Evolutionary conservation across 257 asterid species (phyloP), one percentile per base, ranked within the genome.

Genomic region (Penstemon davidsonii): DNA sequence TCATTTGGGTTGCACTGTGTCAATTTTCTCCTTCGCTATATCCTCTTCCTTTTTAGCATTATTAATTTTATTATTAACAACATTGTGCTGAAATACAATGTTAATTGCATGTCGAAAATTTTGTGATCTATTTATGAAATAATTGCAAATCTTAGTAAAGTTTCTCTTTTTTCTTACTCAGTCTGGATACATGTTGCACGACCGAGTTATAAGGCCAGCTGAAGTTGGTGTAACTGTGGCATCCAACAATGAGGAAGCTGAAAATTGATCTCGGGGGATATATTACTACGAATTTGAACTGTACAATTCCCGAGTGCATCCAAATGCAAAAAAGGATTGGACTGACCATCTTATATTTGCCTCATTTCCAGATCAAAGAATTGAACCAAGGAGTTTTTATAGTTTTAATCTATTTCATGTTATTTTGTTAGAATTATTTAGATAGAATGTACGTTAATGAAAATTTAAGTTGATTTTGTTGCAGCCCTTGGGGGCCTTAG

Each of bases 151-250:
- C 59, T 55, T 38, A 41, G 43, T 8, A 0, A 73, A 10, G n/a
- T 52, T 0, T 55, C 19, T 7, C 25, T 40, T 50, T 59, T 43
- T 37, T 46, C 45, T 64, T 15, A 13, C 11, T 76, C 86, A 88
- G 96, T 79, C 83, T 3, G 96, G 96, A 46, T 91, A 91, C 86
- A 77, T 60, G 72, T 74, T 91, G 71, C 93, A 88, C 64, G 93
- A 88, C 54, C 85, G 96, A 68, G 75, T 88, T 45, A 73, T 88
- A 44, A 77, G 96, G 58, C 95, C 96, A 44, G 97, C 97, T 50
- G 97, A 91, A 76, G 97, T 91, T 71, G 96, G 96, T 40, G 97
- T 91, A 57, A 82, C 93, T 5, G 80, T 64, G 6, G 77, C 83
- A 41, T 74, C 60, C 3, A 76, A 81, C 71, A 69, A 65, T 45